Conservation (phyloP, 345 rosid genomes). For the Trapa incisa region DNA sequence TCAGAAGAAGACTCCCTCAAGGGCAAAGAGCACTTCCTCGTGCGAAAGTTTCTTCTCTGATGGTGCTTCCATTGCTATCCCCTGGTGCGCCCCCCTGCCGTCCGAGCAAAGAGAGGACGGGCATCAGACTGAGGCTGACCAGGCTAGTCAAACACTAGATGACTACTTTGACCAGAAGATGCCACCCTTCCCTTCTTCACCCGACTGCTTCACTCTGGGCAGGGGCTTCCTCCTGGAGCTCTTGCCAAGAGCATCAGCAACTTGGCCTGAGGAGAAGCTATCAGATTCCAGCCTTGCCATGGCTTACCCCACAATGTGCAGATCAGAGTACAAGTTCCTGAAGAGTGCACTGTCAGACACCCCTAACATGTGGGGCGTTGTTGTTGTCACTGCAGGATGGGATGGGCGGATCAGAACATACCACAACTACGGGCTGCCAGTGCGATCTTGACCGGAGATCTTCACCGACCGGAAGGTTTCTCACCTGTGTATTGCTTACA, state of each 20-base stretch:
- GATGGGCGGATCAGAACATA: conserved; percentile 66
- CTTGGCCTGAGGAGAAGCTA: conserved; percentile 85
- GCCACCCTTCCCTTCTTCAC: conserved; percentile 16
- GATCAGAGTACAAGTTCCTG: conserved; percentile 44
- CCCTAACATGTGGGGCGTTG: conserved; percentile 54
- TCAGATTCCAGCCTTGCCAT: conserved; percentile 21
- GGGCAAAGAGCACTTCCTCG: conserved; percentile 29
- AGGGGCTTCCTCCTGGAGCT: conserved; percentile 33
- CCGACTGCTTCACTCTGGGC: conserved; percentile 40
- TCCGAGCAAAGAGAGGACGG: conserved; percentile 1
- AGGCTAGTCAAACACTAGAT: conserved; percentile 14
- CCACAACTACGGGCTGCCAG: conserved; percentile 63
- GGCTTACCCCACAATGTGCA: conserved; percentile 27
- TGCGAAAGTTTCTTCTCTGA: conserved; percentile 55
- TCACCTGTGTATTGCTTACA: background rate
- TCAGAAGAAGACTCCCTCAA: conserved; percentile 26
- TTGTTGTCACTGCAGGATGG: conserved; percentile 60
- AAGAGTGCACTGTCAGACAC: conserved; percentile 39
- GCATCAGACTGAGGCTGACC: conserved; percentile 4
- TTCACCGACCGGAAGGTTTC: background rate
- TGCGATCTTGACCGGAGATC: conserved; percentile 22
- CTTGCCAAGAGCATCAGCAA: conserved; percentile 36
- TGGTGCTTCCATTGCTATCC: conserved; percentile 49
- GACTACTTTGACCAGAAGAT: conserved; percentile 23
- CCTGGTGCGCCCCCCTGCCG: conserved; percentile 47